These are phyloP conservation scores for Aspergillus sp. DNA, from an alignment of 2,329 filamentous ascomycete species.

Conservation along the genomic window DNA sequence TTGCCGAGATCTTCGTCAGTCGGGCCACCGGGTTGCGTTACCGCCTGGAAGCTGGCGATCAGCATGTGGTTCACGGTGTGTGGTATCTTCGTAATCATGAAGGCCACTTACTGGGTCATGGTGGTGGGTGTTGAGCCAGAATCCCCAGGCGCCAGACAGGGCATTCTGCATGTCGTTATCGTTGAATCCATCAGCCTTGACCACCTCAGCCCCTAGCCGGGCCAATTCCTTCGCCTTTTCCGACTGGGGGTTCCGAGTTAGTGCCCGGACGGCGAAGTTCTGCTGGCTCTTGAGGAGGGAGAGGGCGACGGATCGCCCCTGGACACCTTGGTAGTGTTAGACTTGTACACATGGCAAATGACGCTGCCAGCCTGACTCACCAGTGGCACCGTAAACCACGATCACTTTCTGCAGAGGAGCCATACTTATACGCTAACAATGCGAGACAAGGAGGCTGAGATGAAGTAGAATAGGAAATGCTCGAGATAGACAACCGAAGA, in stretches of 20 bases:
- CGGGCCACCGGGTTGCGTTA: neutral
- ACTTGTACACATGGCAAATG: neutral
- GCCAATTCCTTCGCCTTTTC: neutral
- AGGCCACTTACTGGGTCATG: neutral
- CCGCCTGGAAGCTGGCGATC: neutral
- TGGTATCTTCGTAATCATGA: neutral
- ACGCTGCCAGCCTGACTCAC: neutral
- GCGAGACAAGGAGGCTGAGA: neutral
- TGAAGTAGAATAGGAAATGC: neutral
- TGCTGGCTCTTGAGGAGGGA: conserved; percentile 5
- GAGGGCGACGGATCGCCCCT: neutral
- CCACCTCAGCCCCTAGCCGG: neutral
- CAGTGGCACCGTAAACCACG: neutral
- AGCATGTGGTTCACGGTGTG: neutral
- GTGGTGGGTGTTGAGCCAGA: conserved; percentile 5
- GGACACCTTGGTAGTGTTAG: neutral
- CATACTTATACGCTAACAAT: neutral
- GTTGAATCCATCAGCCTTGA: neutral
- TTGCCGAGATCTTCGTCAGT: conserved; percentile 2
- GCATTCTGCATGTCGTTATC: neutral
- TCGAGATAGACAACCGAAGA: neutral
- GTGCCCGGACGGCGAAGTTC: neutral
- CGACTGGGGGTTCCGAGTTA: neutral
- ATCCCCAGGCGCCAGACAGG: neutral
- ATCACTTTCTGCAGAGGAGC: neutral